Base-by-base conservation (phyloP, 768 basidiomycete species). In the Mycena alexandri region DNA sequence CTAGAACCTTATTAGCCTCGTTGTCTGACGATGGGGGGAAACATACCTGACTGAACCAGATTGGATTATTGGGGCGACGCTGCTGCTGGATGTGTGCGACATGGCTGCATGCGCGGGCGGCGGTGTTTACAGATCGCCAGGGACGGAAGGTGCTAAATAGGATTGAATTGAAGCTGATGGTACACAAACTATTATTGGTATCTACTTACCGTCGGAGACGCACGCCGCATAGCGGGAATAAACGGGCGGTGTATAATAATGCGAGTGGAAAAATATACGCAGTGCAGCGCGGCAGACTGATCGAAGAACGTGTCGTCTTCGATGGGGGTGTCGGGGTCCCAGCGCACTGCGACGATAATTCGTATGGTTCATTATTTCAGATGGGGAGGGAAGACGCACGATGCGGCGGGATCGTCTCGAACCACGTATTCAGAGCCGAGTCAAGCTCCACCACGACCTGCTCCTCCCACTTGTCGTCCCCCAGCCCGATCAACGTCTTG, bases 71-170 rank as follows among this genome's bases (percentile, higher is more conserved):
- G 6, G 67, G 70, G 0, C 73, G 50, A 19, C 79, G 78, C 57
- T 58, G 70, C 46, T 81, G 80, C 54, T 81, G 80, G n/a, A 80
- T 77, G 65, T 90, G 86, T 50, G 88, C 74, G 38, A 92, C 82
- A 56, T 88, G 89, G 29, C 83, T 82, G 55, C 83, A 86, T 0
- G 88, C 87, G 13, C 90, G 81, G 0, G 90, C 87, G 3, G 90
- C 83, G 25, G 89, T 91, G 48, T 86, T n/a, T 85, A 75, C 89
- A 90, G 61, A 91, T 91, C 0, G 89, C 88, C 3, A 90, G 81
- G 0, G 89, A 90, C 0, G 90, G 88, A 67, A 89, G 85, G 19
- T 58, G 38, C 65, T 67, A 11, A 7, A 41, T 24, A 9, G 34
- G 2, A 29, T 25, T 24, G 3, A 17, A 19, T 3, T 29, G 21